Conservation (phyloP, 1,139 yeast genomes). For the Nakaseomyces uthaithaninus region DNA sequence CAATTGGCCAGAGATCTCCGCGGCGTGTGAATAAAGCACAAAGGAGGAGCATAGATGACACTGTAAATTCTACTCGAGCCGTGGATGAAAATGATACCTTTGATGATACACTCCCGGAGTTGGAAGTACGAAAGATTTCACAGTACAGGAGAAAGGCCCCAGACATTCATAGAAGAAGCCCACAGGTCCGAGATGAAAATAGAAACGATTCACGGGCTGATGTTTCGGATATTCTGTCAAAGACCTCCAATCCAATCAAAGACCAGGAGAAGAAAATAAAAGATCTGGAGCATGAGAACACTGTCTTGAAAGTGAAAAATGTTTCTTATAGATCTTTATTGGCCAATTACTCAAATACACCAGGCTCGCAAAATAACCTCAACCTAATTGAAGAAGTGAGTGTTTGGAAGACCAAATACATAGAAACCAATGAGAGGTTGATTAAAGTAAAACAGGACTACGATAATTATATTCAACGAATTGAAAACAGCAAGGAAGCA, state of each 20-base stretch:
- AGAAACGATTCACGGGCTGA: not conserved
- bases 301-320: slow-evolving; percentile 4
- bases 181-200: slow-evolving; percentile 1
- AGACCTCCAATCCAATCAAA: slow-evolving; percentile 6
- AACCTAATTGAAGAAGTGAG: slow-evolving; percentile 1
- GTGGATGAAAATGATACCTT: slow-evolving; percentile 29
- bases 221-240: not conserved
- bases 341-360: not conserved
- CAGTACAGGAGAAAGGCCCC: not conserved
- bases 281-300: slow-evolving; percentile 4
- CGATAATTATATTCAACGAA: slow-evolving; percentile 1
- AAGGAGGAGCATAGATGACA: slow-evolving; percentile 18
- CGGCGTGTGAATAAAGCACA: slow-evolving; percentile 15
- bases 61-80: slow-evolving; percentile 22
- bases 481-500: not conserved
- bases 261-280: slow-evolving; percentile 5
- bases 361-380: slow-evolving; percentile 2
- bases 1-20: slow-evolving; percentile 9
- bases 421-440: slow-evolving; percentile 5
- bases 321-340: slow-evolving; percentile 2
- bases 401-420: slow-evolving; percentile 3
- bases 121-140: slow-evolving; percentile 9
- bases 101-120: slow-evolving; percentile 29
- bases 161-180: not conserved
- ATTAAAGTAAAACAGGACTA: slow-evolving; percentile 3